A percentile compares a stretch with the other conserved stretches of the same genome.
Conservation (phyloP, 2,329 filamentous ascomycete genomes). For the Colletotrichum brevisporum region DNA sequence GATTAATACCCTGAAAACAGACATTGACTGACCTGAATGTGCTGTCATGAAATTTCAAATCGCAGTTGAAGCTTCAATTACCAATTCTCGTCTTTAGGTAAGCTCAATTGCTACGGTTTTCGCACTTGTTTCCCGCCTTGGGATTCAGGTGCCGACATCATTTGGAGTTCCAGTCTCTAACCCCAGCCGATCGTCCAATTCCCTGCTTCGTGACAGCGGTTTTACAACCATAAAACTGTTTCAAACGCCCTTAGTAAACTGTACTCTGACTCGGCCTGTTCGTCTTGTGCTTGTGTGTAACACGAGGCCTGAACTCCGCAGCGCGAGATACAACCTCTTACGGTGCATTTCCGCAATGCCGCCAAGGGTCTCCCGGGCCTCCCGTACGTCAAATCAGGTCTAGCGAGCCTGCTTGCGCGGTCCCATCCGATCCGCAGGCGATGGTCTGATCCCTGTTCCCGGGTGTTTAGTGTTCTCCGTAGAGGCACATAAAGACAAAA, state of each 20-base stretch:
- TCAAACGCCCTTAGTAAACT: not conserved
- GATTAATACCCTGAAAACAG: too few relatives aligned
- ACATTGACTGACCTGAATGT: too few relatives aligned
- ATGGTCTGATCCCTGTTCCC: conserved; percentile 3
- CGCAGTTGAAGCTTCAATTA: too few relatives aligned
- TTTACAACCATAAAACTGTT: not conserved
- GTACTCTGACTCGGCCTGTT: not conserved
- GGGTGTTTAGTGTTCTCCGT: not conserved
- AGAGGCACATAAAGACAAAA: conserved; percentile 14
- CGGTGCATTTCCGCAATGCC: conserved; percentile 6
- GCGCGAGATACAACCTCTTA: not conserved
- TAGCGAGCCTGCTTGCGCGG: conserved; percentile 6
- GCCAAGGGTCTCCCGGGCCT: conserved; percentile 20
- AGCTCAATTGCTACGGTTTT: too few relatives aligned
- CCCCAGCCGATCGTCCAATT: too few relatives aligned
- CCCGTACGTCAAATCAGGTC: conserved; percentile 1
- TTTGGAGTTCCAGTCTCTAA: too few relatives aligned
- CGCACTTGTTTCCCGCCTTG: too few relatives aligned
- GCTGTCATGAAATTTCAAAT: too few relatives aligned
- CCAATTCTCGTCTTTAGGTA: too few relatives aligned
- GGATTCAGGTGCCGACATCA: too few relatives aligned
- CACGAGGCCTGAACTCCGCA: conserved; percentile 5
- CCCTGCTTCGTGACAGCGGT: too few relatives aligned
- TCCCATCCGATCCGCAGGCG: conserved; percentile 3
- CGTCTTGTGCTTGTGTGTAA: not conserved